Base-by-base conservation (phyloP, 805 yeast species). In the Suhomyces sp. region DNA sequence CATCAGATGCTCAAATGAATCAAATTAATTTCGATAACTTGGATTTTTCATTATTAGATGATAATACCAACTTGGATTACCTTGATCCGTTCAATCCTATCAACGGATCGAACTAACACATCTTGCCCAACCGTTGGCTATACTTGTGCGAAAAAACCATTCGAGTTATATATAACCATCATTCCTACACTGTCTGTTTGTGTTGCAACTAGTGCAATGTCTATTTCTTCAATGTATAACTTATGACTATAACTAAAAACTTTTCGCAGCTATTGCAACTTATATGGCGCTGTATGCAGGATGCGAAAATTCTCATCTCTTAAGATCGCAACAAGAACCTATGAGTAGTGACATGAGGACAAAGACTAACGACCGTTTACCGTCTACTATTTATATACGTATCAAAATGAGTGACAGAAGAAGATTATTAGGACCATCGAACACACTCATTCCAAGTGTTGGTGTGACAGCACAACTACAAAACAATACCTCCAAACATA, bases 391-490 rank as follows among this genome's bases (percentile, higher is more conserved):
- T 19, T 22, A 13, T 11, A 25, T 16, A 10, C 6, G 8, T 16
- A n/a, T 11, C 13, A 30, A 10, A 12, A 44, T 44, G 48, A 58
- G 62, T 27, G 97, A 91, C 54, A 77, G 96, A 69, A 77, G 95
- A 70, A 74, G 96, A 56, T 69, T 88, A n/a, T 52, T 84, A 20
- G 96, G 96, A 0, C 97, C 97, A 0, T 53, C 74, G 0, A 80
- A 76, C 45, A 85, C 85, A 1, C 70, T 65, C 33, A 48, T 60
- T 19, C 70, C 68, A 3, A 35, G 28, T 9, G 31, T 49, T 9
- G 54, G 47, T 7, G 33, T 28, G 16, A 40, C 50, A 2, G 14
- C 47, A 31, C 29, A 33, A 34, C 38, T 19, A 53, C 4, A 9
- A 15, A 22, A 23, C 14, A 15, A 4, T 20, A 19, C 23, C 10